Base-by-base conservation (phyloP, 2,329 filamentous ascomycete genomes). In the Monilinia polystroma region DNA sequence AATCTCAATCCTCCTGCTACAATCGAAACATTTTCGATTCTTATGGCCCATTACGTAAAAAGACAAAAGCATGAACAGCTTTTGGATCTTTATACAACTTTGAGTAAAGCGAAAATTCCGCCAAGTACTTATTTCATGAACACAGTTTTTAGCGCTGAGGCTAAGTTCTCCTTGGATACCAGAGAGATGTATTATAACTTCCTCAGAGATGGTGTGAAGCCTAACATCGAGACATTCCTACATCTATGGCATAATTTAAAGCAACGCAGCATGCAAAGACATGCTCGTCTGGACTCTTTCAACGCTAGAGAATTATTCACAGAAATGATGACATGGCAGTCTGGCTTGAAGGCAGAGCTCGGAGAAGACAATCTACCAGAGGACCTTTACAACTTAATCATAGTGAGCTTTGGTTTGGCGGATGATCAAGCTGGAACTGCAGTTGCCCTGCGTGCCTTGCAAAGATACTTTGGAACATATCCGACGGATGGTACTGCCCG, bases 101-200 rank as follows among this genome's bases (percentile, higher is more conserved):
- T 92, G 69, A 79, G 81, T 18, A 80, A 84, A 55, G 85, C 89
- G 18, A 83, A 88, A 69, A 87, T 94, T 68, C 82, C 80, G 64
- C 85, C 89, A 1, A 89, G 91, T 73, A 85, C 87, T 11, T 90
- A 89, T 76, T 90, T 93, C 79, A 86, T 93, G 82, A 95, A 94
- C 77, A 89, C 93, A 74, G 80, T 93, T 29, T 84, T 95, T 35
- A 86, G 87, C 68, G 66, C 68, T 20, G 70, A 74, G 68, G 69
- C 71, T 4, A n/a, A 74, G 20, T 38, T 23, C n/a, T 52, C 35
- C 32, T 10, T 38, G 18, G n/a, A 66, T 14, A 38, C 49, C 14
- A 49, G 32, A 47, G 14, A 58, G 20, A 49, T 58, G 14, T 66
- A 60, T 52, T 7, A 60, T 29, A 23, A 11, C 20, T 49, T 54